Evolutionary conservation across 768 basidiomycete species (phyloP), one percentile per base, ranked within the genome.

Genomic region (Mycena maculata): DNA sequence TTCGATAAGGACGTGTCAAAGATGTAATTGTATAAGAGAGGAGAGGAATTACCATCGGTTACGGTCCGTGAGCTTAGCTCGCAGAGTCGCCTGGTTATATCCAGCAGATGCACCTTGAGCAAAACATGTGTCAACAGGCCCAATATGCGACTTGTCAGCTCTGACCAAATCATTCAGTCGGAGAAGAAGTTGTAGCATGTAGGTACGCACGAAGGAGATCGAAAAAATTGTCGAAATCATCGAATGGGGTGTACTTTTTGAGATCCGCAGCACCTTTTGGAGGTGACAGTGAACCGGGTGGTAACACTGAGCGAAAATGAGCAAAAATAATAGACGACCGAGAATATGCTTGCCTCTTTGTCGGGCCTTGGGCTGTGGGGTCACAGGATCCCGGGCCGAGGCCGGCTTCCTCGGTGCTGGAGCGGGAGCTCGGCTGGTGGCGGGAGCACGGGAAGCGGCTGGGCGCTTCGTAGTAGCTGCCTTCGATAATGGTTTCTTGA

Each of bases 111-210:
- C 6, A 95, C 83, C 65, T 90, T 91, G 20, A 86, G 81, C 6
- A 95, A 77, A 3, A 86, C 79, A 20, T 92, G 84, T 0, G 90
- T 91, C 4, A 95, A 78, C 11, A 95, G 71, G 2, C 93, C 92
- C 20, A 94, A 84, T 45, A 96, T 78, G 49, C 88, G 83, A 0
- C 87, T 77, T 22, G 83, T 79, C 69, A 89, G 83, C 64, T 88
- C 90, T 92, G 69, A 16, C 45, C 38, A 30, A 9, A 50, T 27
- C 6, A 44, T 57, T 59, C 11, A 48, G 45, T 44, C 12, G 30
- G 18, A 48, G 13, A 28, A 16, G 50, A 54, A 13, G 42, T 41
- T 36, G 7, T n/a, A n/a, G n/a, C n/a, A 55, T 48, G 9, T 31
- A 28, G 3, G 12, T 22, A 77, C 90, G 48, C 71, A 92, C 91